Conservation (phyloP, 805 yeast genomes). For the Starmerella floris region DNA sequence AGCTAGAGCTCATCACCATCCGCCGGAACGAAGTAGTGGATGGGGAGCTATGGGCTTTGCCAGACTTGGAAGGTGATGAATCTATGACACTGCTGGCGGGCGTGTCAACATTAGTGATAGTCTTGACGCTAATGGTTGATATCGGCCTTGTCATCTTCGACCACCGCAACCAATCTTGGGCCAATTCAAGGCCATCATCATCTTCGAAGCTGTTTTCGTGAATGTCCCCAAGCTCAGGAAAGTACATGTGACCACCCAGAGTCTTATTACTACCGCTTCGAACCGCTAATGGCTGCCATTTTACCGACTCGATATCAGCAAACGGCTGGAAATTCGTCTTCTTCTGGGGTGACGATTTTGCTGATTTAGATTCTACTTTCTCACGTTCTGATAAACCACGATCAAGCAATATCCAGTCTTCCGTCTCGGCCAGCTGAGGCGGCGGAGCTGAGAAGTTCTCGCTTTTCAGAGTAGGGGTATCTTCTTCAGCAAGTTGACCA, state of each 20-base stretch:
- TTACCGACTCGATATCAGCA: conserved; percentile 7
- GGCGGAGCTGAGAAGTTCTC: conserved; percentile 1
- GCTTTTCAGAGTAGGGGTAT: conserved; percentile 16
- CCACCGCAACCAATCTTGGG: conserved; percentile 17
- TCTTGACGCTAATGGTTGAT: conserved; percentile 8
- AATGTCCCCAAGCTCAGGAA: neutral
- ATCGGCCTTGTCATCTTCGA: conserved; percentile 11
- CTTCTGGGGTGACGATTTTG: neutral
- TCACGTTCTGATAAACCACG: neutral
- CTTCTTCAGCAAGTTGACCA: conserved; percentile 3
- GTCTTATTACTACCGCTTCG: conserved; percentile 1
- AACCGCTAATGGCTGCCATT: conserved; percentile 7
- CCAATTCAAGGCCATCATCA: conserved; percentile 9
- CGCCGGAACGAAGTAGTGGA: conserved; percentile 15
- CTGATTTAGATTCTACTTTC: neutral
- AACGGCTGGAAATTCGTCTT: conserved; percentile 6
- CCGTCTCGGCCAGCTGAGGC: neutral
- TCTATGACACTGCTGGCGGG: neutral
- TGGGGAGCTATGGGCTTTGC: conserved; percentile 11
- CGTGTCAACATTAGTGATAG: neutral
- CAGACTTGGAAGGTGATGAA: neutral
- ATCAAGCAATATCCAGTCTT: conserved; percentile 1
- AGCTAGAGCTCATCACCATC: conserved; percentile 22
- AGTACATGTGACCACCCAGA: neutral
- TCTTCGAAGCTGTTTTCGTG: conserved; percentile 5